Evolutionary conservation across 139 green algal genomes (phyloP).

Genomic region (Coccomyxa sp.): DNA sequence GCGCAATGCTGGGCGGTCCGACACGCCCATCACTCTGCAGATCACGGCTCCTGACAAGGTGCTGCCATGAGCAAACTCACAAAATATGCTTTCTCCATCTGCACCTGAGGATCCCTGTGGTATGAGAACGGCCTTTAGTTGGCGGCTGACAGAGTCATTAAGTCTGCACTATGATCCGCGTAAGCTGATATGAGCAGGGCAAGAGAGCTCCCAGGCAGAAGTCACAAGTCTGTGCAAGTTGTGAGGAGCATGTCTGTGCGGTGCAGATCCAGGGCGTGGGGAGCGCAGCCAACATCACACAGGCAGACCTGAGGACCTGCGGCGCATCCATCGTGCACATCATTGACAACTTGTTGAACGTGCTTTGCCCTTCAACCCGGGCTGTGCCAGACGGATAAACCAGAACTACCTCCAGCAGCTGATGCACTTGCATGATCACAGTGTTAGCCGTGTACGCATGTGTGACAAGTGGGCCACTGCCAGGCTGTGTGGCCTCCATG

Average conservation of each 20-base stretch:
- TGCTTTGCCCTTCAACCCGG: background rate
- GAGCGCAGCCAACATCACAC: background rate
- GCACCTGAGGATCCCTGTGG: background rate
- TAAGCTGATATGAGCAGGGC: background rate
- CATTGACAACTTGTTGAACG: background rate
- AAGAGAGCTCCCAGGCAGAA: background rate
- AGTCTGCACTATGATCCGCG: background rate
- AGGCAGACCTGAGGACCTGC: background rate
- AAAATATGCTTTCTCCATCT: background rate
- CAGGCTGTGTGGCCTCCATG: too few species aligned
- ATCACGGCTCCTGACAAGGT: background rate
- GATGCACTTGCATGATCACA: too few species aligned
- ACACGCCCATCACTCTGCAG: background rate
- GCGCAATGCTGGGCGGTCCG: background rate
- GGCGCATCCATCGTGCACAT: background rate
- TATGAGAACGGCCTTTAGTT: background rate
- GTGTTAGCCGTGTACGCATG: too few species aligned
- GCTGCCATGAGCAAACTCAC: too few species aligned
- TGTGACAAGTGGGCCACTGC: too few species aligned
- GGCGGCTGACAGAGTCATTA: background rate
- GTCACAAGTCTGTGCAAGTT: background rate
- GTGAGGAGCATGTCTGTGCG: background rate
- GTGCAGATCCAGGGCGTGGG: background rate
- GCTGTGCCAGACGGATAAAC: background rate
- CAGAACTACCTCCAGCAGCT: too few species aligned